These are phyloP conservation scores for Prunella vulgaris DNA, from an alignment of 257 asterid species.

Conservation along the genomic window DNA sequence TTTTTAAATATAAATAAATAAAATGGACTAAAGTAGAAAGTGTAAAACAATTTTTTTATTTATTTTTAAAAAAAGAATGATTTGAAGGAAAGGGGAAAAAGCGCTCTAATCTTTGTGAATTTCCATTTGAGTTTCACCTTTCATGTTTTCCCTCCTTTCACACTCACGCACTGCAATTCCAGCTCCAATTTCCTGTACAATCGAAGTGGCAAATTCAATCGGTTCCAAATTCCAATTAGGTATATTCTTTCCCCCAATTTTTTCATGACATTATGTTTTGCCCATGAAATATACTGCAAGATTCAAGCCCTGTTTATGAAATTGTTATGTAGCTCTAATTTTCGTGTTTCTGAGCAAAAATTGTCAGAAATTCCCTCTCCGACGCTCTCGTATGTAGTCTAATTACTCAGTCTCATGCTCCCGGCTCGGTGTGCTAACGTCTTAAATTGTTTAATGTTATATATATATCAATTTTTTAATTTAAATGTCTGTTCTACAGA, in stretches of 20 bases:
- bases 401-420: neutral
- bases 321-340: neutral
- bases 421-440: neutral
- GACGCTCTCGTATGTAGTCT: neutral
- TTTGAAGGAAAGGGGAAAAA: too few relatives aligned
- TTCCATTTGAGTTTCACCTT: neutral
- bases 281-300: neutral
- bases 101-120: too few relatives aligned
- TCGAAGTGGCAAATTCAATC: neutral
- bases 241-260: neutral
- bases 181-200: neutral
- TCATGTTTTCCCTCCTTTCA: neutral
- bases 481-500: neutral
- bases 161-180: neutral
- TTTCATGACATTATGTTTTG: neutral
- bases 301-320: neutral
- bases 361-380: neutral
- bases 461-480: neutral
- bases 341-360: neutral
- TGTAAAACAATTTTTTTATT: too few relatives aligned
- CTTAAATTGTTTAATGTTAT: neutral
- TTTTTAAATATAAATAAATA: too few relatives aligned
- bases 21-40: too few relatives aligned
- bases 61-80: too few relatives aligned
- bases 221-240: neutral